These are phyloP conservation scores for Iberis amara DNA, from an alignment of 441 rosid species.

Conservation along the genomic window DNA sequence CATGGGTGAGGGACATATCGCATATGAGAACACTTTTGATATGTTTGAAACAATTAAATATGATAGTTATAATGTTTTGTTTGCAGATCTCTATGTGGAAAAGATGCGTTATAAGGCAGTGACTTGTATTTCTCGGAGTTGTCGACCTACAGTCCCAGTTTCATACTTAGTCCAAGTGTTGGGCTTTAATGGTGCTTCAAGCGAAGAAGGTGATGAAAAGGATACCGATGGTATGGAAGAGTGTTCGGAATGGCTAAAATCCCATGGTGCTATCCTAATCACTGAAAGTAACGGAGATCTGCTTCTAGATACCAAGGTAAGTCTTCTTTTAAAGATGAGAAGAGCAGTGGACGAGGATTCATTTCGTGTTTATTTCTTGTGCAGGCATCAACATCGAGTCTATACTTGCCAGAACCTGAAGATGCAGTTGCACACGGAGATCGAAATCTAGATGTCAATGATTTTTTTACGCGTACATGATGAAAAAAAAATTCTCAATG, in stretches of 20 bases:
- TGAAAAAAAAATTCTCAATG: conserved; percentile 26
- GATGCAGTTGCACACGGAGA: conserved; percentile 97
- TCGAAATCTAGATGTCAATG: conserved; percentile 78
- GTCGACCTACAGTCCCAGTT: conserved; percentile 87
- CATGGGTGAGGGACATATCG: conserved; percentile 61
- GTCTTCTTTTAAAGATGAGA: conserved; percentile 1
- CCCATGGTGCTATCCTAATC: conserved; percentile 75
- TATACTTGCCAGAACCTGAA: conserved; percentile 90
- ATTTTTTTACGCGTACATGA: conserved; percentile 68
- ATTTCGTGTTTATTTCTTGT: conserved; percentile 5
- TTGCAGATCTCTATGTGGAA: conserved; percentile 86
- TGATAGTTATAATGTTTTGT: conserved; percentile 5
- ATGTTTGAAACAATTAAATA: not conserved
- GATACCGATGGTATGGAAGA: conserved; percentile 57
- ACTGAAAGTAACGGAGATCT: conserved; percentile 59
- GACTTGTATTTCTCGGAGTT: conserved; percentile 73
- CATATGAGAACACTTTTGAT: conserved; percentile 13
- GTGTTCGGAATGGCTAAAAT: conserved; percentile 85
- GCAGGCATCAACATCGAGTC: conserved; percentile 79
- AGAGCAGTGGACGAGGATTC: too few species aligned
- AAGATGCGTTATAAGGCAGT: conserved; percentile 95
- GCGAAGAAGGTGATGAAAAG: not conserved
- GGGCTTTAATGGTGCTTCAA: conserved; percentile 47
- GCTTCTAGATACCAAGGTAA: conserved; percentile 85
- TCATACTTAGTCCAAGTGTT: conserved; percentile 66